Base-by-base conservation (phyloP, 495 filamentous ascomycete genomes). In the Podospora fimiseda region DNA sequence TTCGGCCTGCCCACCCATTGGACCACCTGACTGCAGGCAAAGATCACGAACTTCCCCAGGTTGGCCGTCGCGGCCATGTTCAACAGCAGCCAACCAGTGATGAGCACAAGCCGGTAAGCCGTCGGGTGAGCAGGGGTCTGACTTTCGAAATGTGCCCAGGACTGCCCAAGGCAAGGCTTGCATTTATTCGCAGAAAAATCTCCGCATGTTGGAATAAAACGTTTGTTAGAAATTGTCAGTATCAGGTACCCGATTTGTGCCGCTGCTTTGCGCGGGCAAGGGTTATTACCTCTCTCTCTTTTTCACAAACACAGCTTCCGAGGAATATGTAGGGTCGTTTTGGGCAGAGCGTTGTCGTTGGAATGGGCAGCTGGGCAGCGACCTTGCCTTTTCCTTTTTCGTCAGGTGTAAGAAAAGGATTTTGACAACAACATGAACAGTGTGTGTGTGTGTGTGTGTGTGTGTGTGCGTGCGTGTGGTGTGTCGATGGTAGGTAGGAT, bases 41-140 rank as follows among this genome's bases (percentile, higher is more conserved):
- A 46, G 33, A 53, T 15, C 14, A 15, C 42, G 42, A 58, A 60
- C 43, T 33, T 33, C 11, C 44, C 53, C 44, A 47, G 48, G 46
- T 30, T 51, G 56, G 16, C 51, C 57, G 48, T 61, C 44, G 58
- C 49, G 56, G 52, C 55, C 57, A 44, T 33, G 30, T 48, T 27
- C 54, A 52, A 61, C 46, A 47, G 24, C 48, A 47, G 20, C 48
- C 49, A 60, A 46, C 66, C 66, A 69, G 67, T 63, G 43, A 46
- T 50, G 40, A 51, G 9, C 42, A 9, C 36, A 36, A 46, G 57
- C 47, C 48, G 44, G 36, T 45, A 40, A 24, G 40, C 38, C 27
- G 27, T 33, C 11, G 39, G 51, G 23, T 23, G 45, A 42, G 50
- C 61, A 64, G 57, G 64, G 62, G 52, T 64, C 36, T 48, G 49